A percentile compares a stretch with the other conserved stretches of the same genome.
These are phyloP conservation scores for Sarocladium strictum DNA, from an alignment of 2,329 filamentous ascomycete species.

Conservation along the genomic window DNA sequence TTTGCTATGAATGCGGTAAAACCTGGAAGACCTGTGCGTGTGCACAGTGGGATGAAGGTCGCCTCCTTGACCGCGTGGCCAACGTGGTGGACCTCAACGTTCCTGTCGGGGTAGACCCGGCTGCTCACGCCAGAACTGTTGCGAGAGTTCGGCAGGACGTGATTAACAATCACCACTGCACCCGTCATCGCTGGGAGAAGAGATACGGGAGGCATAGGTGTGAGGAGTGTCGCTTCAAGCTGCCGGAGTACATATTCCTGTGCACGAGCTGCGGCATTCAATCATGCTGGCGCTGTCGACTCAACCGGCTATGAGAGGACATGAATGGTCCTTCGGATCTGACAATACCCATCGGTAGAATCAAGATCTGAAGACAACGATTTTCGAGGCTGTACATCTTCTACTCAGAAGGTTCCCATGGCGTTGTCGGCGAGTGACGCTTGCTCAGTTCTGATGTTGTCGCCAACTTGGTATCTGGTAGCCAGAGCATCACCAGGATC, in stretches of 20 bases:
- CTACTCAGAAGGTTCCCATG: too few relatives aligned
- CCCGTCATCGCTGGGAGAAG: neutral
- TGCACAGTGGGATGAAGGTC: constrained; percentile 1
- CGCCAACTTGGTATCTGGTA: too few relatives aligned
- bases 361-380: too few relatives aligned
- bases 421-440: too few relatives aligned
- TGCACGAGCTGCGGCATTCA: neutral
- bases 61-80: neutral
- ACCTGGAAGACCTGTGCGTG: neutral
- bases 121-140: neutral
- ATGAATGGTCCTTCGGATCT: too few relatives aligned
- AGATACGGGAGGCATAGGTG: neutral
- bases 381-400: too few relatives aligned
- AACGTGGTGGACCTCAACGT: neutral
- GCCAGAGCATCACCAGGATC: too few relatives aligned
- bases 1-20: constrained; percentile 1
- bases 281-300: neutral
- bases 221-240: neutral
- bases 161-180: neutral
- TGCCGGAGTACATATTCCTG: neutral
- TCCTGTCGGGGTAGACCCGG: neutral
- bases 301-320: neutral
- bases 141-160: neutral
- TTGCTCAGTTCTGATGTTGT: too few relatives aligned
- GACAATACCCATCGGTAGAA: too few relatives aligned